Conservation (phyloP, 768 basidiomycete genomes). For the Lactifluus piperatus region DNA sequence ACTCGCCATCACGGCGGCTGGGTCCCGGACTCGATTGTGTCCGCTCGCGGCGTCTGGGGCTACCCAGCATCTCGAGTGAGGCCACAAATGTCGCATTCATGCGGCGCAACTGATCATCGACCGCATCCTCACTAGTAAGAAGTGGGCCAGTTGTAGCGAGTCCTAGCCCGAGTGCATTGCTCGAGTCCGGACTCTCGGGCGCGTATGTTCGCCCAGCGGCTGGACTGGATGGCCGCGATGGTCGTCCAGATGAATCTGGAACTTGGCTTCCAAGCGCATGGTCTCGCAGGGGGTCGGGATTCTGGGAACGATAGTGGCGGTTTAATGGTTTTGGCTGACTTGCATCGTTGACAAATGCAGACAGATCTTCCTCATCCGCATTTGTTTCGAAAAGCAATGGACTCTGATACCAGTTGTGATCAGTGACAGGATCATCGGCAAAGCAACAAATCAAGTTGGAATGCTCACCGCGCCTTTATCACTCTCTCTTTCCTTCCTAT, state of each 20-base stretch:
- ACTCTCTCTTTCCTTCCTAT: constrained; percentile 22
- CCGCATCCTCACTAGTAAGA: constrained; percentile 56
- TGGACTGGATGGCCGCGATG: constrained; percentile 6
- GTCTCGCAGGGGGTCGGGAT: constrained; percentile 16
- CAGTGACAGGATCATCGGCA: constrained; percentile 5
- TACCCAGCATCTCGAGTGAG: constrained; percentile 49
- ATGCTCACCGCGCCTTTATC: constrained; percentile 19
- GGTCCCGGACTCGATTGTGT: constrained; percentile 20
- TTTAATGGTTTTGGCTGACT: constrained; percentile 57
- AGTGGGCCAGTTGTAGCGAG: constrained; percentile 37
- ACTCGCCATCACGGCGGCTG: constrained; percentile 2
- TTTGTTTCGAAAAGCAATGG: constrained; percentile 40
- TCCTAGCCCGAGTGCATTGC: constrained; percentile 21
- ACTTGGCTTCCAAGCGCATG: background rate
- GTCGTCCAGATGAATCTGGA: background rate
- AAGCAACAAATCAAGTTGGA: background rate
- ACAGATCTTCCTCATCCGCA: constrained; percentile 71
- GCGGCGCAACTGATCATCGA: constrained; percentile 51
- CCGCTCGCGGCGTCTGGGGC: constrained; percentile 27
- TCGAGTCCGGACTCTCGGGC: constrained; percentile 20
- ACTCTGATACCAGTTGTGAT: constrained; percentile 21
- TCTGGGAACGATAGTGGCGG: constrained; percentile 21
- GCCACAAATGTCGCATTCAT: constrained; percentile 64
- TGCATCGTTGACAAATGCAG: constrained; percentile 69
- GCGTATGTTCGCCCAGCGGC: background rate